phyloP scores from a whole-genome alignment of 371 early-diverging fungal species.

The Zopfochytrium polystomum region DNA sequence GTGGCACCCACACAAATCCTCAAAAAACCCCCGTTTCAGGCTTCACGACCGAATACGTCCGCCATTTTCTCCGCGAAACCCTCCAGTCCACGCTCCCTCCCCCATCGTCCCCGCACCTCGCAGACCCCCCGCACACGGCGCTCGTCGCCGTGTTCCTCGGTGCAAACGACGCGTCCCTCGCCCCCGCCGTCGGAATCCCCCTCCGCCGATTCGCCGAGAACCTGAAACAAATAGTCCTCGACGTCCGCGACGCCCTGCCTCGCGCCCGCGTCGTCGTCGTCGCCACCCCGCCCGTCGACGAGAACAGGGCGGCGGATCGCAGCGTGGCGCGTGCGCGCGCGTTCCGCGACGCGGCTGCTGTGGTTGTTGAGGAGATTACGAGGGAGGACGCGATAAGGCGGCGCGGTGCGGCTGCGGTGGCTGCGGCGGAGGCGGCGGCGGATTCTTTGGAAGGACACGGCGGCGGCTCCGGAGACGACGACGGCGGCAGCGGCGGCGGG shows the following conservation, averaged over 20 bases:
- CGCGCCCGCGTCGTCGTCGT: conserved; percentile 62
- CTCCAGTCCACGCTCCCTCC: conserved; percentile 34
- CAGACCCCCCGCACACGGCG: conserved; percentile 36
- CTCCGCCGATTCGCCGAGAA: conserved; percentile 60
- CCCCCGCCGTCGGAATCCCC: conserved; percentile 63
- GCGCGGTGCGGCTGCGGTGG: background rate
- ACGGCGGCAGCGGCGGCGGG: too few relatives aligned
- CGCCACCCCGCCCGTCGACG: conserved; percentile 71
- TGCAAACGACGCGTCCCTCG: conserved; percentile 85
- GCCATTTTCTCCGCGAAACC: conserved; percentile 57
- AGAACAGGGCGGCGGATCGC: conserved; percentile 51
- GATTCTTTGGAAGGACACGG: background rate
- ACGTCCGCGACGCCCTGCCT: conserved; percentile 57
- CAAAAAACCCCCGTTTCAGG: conserved; percentile 38
- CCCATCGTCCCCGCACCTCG: background rate
- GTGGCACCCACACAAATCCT: background rate
- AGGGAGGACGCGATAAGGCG: too few relatives aligned
- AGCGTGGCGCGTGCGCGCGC: conserved; percentile 38
- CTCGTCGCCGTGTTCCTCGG: conserved; percentile 77
- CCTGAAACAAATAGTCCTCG: conserved; percentile 52
- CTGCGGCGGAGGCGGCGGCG: background rate
- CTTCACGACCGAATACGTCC: conserved; percentile 70
- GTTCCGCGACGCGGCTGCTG: conserved; percentile 62
- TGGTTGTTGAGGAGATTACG: too few relatives aligned
- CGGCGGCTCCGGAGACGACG: conserved; percentile 6